Evolutionary conservation across 2,329 filamentous ascomycete species (phyloP).

Genomic region (Beauveria scarabaeidicola): DNA sequence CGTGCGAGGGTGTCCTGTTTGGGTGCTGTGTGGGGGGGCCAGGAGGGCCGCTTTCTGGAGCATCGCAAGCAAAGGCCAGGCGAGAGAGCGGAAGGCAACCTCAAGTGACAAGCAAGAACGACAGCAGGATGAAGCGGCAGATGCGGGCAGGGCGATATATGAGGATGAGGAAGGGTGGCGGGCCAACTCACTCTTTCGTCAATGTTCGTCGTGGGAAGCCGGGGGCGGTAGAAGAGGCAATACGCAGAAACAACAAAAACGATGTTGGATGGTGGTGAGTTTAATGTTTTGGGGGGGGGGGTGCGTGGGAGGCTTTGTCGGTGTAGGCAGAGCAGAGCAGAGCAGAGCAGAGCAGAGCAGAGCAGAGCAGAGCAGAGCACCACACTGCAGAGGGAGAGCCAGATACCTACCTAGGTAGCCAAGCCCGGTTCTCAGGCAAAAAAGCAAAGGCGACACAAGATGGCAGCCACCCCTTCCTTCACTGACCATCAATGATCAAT

Average conservation of each 20-base stretch:
- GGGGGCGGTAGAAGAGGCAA: neutral
- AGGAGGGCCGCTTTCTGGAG: conserved; percentile 9
- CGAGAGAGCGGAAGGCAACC: neutral
- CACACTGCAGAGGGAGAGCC: neutral
- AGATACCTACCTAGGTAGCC: neutral
- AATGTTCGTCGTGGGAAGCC: neutral
- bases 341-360: too few species aligned
- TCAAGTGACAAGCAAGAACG: neutral
- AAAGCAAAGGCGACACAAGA: neutral
- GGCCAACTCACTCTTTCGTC: conserved; percentile 9
- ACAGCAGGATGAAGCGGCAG: neutral
- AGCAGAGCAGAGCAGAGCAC: neutral
- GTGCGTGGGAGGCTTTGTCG: neutral
- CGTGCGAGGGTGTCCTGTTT: neutral
- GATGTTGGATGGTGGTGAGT: conserved; percentile 10
- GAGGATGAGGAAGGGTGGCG: neutral
- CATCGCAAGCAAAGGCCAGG: neutral
- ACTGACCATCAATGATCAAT: neutral
- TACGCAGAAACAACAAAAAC: conserved; percentile 6
- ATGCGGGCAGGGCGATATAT: neutral
- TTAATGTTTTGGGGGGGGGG: conserved; percentile 4
- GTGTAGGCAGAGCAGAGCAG: neutral
- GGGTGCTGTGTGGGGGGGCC: conserved; percentile 4
- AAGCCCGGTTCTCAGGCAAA: neutral
- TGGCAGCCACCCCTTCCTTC: neutral